Evolutionary conservation across 1,284 basidiomycete genomes (phyloP), one percentile per base, ranked within the genome.

Genomic region (Naganishia sp.): DNA sequence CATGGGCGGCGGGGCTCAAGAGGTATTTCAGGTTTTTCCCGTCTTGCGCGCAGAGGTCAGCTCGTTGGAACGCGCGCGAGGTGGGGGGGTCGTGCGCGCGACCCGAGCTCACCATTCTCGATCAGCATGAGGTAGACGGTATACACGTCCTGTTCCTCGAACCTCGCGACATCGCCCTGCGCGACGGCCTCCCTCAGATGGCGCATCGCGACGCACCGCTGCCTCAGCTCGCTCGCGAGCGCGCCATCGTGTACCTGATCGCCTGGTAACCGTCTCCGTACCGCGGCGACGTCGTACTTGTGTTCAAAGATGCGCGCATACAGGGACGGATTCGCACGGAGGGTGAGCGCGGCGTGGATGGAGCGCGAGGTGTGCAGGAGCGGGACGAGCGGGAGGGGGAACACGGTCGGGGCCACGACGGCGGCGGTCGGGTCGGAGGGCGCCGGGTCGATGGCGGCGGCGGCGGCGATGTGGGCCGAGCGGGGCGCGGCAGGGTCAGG

Each of bases 11-110:
- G 0, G 71, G 72, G 60, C 84, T 79, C 44, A 81, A 69, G 56
- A 91, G 82, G 74, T 88, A 88, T 3, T 73, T 76, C 31, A 83
- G 77, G 74, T 92, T 92, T 77, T 84, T 85, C 39, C 88, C 89
- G 75, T 92, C 80, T 79, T 65, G 6, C 36, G 36, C 18, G 21
- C 3, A 56, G 56, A 16, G 16, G 18, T 15, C 11, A 50, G 48
- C 21, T 21, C 21, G 21, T 21, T 21, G 21, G 21, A 21, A 21
- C 21, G 21, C 21, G 21, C 21, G 21, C 21, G 21, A 21, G 21
- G 21, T 21, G 21, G 21, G 21, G 21, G 21, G 21, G 21, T 21
- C 21, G 21, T 21, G 21, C 21, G 21, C 21, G 21, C 21, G 21
- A 21, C 21, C 21, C 21, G 21, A 21, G 21, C 78, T 60, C 43